A percentile compares a stretch with the other conserved stretches of the same genome.
These are phyloP conservation scores for Jatropha curcas DNA, from an alignment of 345 rosid genomes.

Conservation along the genomic window DNA sequence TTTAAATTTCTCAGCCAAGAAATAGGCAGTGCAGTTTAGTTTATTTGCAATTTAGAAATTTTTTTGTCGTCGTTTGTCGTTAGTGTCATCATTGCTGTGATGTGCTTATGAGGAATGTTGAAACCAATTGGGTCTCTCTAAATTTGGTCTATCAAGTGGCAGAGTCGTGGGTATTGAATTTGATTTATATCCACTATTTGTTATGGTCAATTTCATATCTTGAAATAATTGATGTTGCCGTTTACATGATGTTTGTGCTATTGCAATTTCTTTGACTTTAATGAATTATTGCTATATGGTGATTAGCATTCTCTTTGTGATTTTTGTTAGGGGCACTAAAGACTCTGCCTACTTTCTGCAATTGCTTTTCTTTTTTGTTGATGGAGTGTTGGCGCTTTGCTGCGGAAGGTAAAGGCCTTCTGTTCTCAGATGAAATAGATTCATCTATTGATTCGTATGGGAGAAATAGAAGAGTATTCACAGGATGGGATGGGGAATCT, in stretches of 20 bases:
- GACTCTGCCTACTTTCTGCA: slow-evolving; percentile 2
- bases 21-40: not conserved
- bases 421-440: slow-evolving; percentile 43
- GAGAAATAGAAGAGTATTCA: slow-evolving; percentile 34
- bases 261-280: not conserved
- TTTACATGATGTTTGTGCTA: not conserved
- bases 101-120: not conserved
- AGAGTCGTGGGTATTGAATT: not conserved
- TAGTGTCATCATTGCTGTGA: not conserved
- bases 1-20: not conserved
- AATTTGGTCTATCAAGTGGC: not conserved
- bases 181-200: too few species aligned
- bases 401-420: slow-evolving; percentile 40
- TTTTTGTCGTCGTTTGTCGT: not conserved
- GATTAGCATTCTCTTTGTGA: not conserved
- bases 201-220: not conserved
- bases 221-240: not conserved
- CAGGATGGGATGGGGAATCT: slow-evolving; percentile 38
- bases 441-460: slow-evolving; percentile 38
- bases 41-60: not conserved
- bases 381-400: slow-evolving; percentile 61
- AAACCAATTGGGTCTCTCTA: not conserved
- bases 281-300: not conserved
- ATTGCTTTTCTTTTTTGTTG: slow-evolving; percentile 11
- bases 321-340: not conserved